Percentiles rank a stretch among this genome's conserved stretches.
Conservation (phyloP, 2,329 filamentous ascomycete genomes). For the Fusarium concolor region DNA sequence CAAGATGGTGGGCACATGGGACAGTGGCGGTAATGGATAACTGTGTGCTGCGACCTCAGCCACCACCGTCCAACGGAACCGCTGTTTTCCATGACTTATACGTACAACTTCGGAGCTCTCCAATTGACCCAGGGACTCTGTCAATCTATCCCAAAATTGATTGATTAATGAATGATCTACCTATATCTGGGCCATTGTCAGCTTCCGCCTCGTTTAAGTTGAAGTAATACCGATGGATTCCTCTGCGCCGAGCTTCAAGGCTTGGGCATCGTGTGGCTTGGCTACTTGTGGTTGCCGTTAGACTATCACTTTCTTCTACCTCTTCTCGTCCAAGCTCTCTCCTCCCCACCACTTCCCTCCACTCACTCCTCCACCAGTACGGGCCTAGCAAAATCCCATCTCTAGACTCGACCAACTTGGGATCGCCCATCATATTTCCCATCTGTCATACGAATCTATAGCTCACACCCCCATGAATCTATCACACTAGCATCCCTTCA, state of each 20-base stretch:
- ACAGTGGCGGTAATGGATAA: constrained; percentile 30
- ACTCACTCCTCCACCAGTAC: constrained; percentile 38
- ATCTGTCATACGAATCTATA: constrained; percentile 32
- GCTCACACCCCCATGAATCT: constrained; percentile 40
- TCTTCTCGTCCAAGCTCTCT: constrained; percentile 28
- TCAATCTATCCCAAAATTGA: constrained; percentile 12
- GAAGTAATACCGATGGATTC: not conserved
- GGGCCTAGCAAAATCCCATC: constrained; percentile 40
- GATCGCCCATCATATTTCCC: constrained; percentile 44
- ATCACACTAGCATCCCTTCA: constrained; percentile 36
- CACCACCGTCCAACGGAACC: constrained; percentile 24
- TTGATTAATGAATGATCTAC: constrained; percentile 13
- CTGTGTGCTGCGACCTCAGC: constrained; percentile 27
- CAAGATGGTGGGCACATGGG: constrained; percentile 28
- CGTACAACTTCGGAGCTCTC: not conserved
- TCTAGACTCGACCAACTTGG: constrained; percentile 33
- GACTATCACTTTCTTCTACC: constrained; percentile 8
- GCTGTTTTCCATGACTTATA: constrained; percentile 20
- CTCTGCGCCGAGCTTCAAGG: not conserved
- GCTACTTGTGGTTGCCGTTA: constrained; percentile 5
- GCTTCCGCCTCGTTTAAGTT: not conserved
- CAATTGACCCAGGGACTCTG: constrained; percentile 21
- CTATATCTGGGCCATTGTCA: constrained; percentile 6
- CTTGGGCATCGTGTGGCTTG: constrained; percentile 28
- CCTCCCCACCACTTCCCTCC: constrained; percentile 41